Conservation (phyloP, 768 basidiomycete species). For the Amanita muscaria region DNA sequence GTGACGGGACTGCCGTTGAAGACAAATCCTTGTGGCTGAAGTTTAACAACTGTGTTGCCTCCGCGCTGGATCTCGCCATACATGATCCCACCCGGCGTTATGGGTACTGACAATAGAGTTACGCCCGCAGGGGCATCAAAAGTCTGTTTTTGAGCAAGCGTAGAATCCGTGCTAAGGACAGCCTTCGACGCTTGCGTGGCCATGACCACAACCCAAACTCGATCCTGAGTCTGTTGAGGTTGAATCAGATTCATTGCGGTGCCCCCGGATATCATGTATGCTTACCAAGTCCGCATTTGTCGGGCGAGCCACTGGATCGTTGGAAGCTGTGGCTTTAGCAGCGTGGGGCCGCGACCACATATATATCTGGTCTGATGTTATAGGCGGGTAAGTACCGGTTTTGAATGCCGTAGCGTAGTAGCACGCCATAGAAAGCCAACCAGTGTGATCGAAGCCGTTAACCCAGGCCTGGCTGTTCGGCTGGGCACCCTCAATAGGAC, state of each 20-base stretch:
- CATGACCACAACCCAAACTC: conserved; percentile 62
- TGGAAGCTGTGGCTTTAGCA: conserved; percentile 40
- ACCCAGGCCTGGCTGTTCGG: conserved; percentile 71
- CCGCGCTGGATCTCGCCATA: conserved; percentile 38
- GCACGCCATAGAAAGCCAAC: conserved; percentile 56
- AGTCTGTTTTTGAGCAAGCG: conserved; percentile 27
- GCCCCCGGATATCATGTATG: conserved; percentile 15
- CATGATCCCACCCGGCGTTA: conserved; percentile 44
- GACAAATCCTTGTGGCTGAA: conserved; percentile 40
- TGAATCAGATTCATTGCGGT: background rate
- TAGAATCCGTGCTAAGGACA: conserved; percentile 41
- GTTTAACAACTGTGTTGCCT: conserved; percentile 36
- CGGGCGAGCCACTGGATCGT: conserved; percentile 43
- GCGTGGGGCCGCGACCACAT: conserved; percentile 62
- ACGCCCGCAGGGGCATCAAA: conserved; percentile 48
- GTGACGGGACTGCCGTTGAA: conserved; percentile 44
- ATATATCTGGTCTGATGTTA: conserved; percentile 52
- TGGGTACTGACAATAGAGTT: conserved; percentile 52
- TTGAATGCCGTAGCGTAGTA: conserved; percentile 71
- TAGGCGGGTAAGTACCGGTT: conserved; percentile 49
- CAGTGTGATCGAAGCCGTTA: conserved; percentile 51
- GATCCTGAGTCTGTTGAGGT: conserved; percentile 47
- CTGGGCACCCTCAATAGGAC: conserved; percentile 64
- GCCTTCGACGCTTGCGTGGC: conserved; percentile 48
- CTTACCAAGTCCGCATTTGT: conserved; percentile 49